Evolutionary conservation across 2,329 filamentous ascomycete species (phyloP).

Genomic region (Paraconiothyrium brasiliense): DNA sequence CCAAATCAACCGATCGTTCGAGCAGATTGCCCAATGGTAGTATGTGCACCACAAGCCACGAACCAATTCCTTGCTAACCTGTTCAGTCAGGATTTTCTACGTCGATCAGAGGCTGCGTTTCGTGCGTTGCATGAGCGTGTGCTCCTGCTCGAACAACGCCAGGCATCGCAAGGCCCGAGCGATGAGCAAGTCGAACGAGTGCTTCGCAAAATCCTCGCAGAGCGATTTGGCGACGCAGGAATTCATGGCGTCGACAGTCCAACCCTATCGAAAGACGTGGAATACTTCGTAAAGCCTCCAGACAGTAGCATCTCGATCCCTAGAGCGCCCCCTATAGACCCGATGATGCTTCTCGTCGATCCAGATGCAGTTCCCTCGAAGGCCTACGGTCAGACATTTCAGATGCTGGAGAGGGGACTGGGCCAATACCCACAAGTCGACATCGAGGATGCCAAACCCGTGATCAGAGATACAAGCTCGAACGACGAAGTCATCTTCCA

Average conservation of each 20-base stretch:
- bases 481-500: slow-evolving; percentile 19
- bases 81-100: slow-evolving; percentile 41
- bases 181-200: slow-evolving; percentile 49
- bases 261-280: slow-evolving; percentile 23
- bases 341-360: slow-evolving; percentile 35
- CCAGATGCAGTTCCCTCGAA: slow-evolving; percentile 41
- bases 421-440: slow-evolving; percentile 30
- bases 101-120: slow-evolving; percentile 41
- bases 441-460: slow-evolving; percentile 17
- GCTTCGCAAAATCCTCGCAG: slow-evolving; percentile 47
- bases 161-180: slow-evolving; percentile 29
- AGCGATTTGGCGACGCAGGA: slow-evolving; percentile 34
- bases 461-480: slow-evolving; percentile 5
- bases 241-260: slow-evolving; percentile 21
- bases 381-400: slow-evolving; percentile 37
- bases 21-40: slow-evolving; percentile 46
- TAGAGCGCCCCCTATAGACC: slow-evolving; percentile 32
- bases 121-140: slow-evolving; percentile 40
- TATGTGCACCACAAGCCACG: slow-evolving; percentile 20
- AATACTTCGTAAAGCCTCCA: slow-evolving; percentile 32
- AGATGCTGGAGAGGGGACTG: slow-evolving; percentile 38
- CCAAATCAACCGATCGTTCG: slow-evolving; percentile 44
- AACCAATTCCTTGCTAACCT: slow-evolving; percentile 16
- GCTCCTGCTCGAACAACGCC: slow-evolving; percentile 36
- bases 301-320: slow-evolving; percentile 19